Evolutionary conservation across 2,329 filamentous ascomycete species (phyloP), one percentile per base, ranked within the genome.

Genomic region (Colletotrichum gloeosporioides): DNA sequence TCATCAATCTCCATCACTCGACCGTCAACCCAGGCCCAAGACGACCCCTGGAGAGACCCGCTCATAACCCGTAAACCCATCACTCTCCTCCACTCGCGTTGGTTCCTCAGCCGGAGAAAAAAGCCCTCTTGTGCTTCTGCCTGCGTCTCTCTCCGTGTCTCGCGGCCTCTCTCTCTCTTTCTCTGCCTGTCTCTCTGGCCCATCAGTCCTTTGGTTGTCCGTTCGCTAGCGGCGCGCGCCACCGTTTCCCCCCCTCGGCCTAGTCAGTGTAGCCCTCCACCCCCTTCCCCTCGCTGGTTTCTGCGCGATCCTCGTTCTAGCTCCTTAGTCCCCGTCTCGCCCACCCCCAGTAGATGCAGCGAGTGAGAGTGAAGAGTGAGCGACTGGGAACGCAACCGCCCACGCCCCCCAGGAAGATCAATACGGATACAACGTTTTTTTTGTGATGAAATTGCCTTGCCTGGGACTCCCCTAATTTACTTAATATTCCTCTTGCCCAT

Each of bases 371-470:
- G 32, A 27, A 57, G 31, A 27, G 29, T 25, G 29, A 55, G 32
- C 53, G 34, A 32, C 53, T 32, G 36, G 55, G 39, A 49, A n/a
- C 39, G 53, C 36, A 57, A 31, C 25, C 49, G 34, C 68, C 25
- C 64, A 62, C 69, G 8, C 69, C 25, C 69, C 73, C 73, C 64
- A 13, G 59, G 55, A 62, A 32, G 18, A 73, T 73, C 73, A 71
- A 34, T 31, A 74, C 27, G 70, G 70, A 76, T 76, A 76, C 70
- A 73, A 76, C 70, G 44, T 49, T 49, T 49, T 49, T 29, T 73
- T 73, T 73, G 57, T 69, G 70, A 76, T 73, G 36, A 76, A 65
- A 76, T 76, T 73, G 73, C 70, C 67, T 69, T 64, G 32, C 64
- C 70, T 29, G 32, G 69, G 29, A 29, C 59, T 57, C 59, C 64